A percentile compares a stretch with the other conserved stretches of the same genome.
Conservation (phyloP, 169 alveolate species). For the Plasmodium ovale region DNA sequence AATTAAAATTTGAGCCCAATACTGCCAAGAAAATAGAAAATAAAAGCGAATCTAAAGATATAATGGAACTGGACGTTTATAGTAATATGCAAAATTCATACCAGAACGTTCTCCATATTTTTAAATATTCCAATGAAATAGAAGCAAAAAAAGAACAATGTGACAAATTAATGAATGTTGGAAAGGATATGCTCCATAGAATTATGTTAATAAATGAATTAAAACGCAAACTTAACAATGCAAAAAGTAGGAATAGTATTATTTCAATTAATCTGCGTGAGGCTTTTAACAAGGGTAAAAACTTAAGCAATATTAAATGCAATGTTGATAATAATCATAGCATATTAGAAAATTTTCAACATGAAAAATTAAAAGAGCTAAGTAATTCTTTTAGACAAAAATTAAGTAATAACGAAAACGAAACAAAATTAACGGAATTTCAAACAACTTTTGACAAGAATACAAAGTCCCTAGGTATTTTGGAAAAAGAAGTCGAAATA, state of each 20-base stretch:
- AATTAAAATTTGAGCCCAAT: conserved; percentile 11
- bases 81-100: background rate
- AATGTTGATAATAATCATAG: background rate
- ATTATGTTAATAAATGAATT: background rate
- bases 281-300: background rate
- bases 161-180: conserved; percentile 1
- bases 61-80: background rate
- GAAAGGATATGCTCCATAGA: background rate
- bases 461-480: background rate
- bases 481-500: background rate
- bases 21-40: background rate
- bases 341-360: background rate
- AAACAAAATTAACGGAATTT: background rate
- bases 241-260: background rate
- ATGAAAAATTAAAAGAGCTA: background rate
- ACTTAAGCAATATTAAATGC: background rate
- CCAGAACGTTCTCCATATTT: background rate
- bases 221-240: background rate
- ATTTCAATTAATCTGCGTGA: background rate
- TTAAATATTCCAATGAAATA: conserved; percentile 11
- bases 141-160: background rate
- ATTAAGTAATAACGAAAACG: background rate
- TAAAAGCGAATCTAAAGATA: background rate
- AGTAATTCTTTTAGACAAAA: background rate
- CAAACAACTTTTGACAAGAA: background rate